phyloP scores from a whole-genome alignment of 371 early-diverging fungal species.

The Rhizomucor pusillus region DNA sequence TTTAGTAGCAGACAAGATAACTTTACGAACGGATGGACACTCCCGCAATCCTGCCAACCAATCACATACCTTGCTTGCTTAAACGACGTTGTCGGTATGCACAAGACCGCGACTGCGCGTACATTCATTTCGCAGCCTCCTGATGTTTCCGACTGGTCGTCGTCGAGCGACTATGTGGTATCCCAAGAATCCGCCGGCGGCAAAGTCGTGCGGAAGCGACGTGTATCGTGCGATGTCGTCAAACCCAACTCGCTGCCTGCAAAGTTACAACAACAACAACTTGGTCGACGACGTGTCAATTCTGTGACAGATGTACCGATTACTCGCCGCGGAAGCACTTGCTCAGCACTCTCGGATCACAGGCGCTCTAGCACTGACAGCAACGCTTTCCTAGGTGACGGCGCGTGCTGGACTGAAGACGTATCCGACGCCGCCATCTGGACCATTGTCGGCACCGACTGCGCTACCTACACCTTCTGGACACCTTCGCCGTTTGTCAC shows the following conservation, averaged over 20 bases:
- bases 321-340: slow-evolving; percentile 23
- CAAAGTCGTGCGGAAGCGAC: slow-evolving; percentile 37
- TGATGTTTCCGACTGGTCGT: not conserved
- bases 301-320: slow-evolving; percentile 38
- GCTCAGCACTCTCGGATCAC: slow-evolving; percentile 3
- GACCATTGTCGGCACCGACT: slow-evolving; percentile 87
- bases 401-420: slow-evolving; percentile 77
- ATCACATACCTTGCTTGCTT: slow-evolving; percentile 75
- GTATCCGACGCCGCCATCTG: slow-evolving; percentile 85
- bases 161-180: slow-evolving; percentile 18
- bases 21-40: slow-evolving; percentile 11
- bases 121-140: slow-evolving; percentile 6
- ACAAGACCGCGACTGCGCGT: slow-evolving; percentile 62
- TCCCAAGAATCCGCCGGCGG: slow-evolving; percentile 22
- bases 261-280: slow-evolving; percentile 12
- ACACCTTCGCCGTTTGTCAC: slow-evolving; percentile 32
- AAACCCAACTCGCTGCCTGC: slow-evolving; percentile 27
- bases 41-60: slow-evolving; percentile 47
- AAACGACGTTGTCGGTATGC: slow-evolving; percentile 78
- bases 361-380: slow-evolving; percentile 11
- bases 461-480: slow-evolving; percentile 74
- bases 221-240: slow-evolving; percentile 45
- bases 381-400: slow-evolving; percentile 18
- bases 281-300: slow-evolving; percentile 27
- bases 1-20: slow-evolving; percentile 7